phyloP scores from a whole-genome alignment of 164 flowering plant species.

The Paratinospora sagittata region DNA sequence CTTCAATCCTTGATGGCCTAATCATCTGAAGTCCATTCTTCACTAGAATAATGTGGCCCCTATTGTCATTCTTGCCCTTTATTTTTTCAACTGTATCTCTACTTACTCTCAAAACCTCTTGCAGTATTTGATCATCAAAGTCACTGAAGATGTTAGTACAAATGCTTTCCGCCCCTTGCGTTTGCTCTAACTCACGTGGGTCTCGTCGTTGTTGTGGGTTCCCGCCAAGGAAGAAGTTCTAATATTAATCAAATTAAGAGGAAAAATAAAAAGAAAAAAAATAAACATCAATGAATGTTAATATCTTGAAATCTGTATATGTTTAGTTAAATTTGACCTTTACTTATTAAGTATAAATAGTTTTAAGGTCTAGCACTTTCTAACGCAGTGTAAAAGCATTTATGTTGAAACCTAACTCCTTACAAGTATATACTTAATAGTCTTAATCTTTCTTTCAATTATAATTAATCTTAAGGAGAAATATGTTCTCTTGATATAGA shows the following conservation, averaged over 20 bases:
- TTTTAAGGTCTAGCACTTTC: no score
- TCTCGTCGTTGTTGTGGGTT: slow-evolving; percentile 5
- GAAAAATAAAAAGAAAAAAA: no score
- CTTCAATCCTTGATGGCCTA: slow-evolving; percentile 21
- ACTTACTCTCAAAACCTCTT: not conserved
- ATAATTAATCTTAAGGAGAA: no score
- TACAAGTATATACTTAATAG: no score
- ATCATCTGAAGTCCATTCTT: slow-evolving; percentile 24
- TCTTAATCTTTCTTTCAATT: no score
- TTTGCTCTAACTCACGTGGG: not conserved
- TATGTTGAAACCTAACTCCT: no score
- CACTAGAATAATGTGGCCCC: slow-evolving; percentile 27
- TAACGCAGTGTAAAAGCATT: no score
- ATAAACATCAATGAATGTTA: not conserved
- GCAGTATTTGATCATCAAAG: not conserved
- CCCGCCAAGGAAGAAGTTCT: slow-evolving; percentile 13
- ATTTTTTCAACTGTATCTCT: not conserved
- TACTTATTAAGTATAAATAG: no score
- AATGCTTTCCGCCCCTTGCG: not conserved
- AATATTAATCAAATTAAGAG: not conserved
- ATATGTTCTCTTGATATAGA: no score
- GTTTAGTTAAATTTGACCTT: no score
- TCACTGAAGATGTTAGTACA: slow-evolving; percentile 31
- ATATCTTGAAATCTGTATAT: no score
- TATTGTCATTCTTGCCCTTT: slow-evolving; percentile 8